Conservation (phyloP, 2,329 filamentous ascomycete species). For the Ceratocystis papillata region DNA sequence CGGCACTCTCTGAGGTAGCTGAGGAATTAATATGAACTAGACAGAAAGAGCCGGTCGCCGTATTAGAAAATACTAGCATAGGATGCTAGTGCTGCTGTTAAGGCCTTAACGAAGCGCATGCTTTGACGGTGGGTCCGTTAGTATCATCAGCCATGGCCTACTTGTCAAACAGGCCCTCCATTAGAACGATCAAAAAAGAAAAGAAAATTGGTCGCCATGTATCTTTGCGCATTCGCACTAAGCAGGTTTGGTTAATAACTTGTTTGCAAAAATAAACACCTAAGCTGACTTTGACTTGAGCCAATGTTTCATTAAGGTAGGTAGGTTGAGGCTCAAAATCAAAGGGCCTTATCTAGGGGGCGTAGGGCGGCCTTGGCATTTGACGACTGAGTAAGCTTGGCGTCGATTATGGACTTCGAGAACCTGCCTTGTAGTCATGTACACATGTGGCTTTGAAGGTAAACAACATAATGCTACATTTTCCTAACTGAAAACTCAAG, state of each 20-base stretch:
- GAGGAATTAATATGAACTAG: neutral
- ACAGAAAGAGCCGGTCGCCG: neutral
- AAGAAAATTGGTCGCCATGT: neutral
- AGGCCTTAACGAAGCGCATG: neutral
- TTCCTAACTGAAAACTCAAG: neutral
- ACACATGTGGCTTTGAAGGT: neutral
- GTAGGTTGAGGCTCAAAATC: slow-evolving; percentile 16
- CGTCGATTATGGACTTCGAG: neutral
- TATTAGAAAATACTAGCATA: neutral
- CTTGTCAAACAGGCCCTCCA: neutral
- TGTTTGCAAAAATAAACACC: neutral
- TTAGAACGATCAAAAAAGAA: neutral
- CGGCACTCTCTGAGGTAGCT: slow-evolving; percentile 1
- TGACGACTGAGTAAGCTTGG: slow-evolving; percentile 3
- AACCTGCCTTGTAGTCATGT: neutral
- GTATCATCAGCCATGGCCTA: neutral
- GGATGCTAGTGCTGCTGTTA: slow-evolving; percentile 8
- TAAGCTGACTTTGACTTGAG: neutral
- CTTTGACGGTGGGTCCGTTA: slow-evolving; percentile 13
- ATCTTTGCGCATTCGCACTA: neutral
- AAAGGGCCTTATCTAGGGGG: slow-evolving; percentile 12
- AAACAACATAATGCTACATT: no score
- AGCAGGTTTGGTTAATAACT: neutral
- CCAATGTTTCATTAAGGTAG: slow-evolving; percentile 17
- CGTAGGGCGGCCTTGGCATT: slow-evolving; percentile 16